Evolutionary conservation across 2,329 filamentous ascomycete genomes (phyloP).

Genomic region (Cytospora schulzeri): DNA sequence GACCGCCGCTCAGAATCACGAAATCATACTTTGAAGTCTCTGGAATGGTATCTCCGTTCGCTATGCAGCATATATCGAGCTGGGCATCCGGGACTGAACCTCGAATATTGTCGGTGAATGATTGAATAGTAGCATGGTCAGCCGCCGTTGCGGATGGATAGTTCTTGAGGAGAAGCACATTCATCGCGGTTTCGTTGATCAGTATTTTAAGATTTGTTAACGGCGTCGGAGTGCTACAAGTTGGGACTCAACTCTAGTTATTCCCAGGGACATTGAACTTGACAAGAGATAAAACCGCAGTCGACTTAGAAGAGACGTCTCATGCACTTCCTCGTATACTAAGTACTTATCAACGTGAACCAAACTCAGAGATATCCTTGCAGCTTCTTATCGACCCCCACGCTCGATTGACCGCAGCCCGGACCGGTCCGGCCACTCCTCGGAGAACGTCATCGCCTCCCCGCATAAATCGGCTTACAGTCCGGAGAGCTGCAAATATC

Average conservation of each 20-base stretch:
- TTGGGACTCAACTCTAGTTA: neutral
- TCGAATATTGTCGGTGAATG: neutral
- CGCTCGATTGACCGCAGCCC: neutral
- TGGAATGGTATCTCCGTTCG: conserved; percentile 4
- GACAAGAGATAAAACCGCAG: neutral
- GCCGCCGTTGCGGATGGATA: neutral
- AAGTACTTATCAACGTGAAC: neutral
- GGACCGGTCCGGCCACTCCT: neutral
- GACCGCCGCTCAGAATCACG: neutral
- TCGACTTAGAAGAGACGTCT: too few species aligned
- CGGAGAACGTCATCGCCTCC: conserved; percentile 5
- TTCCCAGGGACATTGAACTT: neutral
- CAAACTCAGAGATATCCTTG: neutral
- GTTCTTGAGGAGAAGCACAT: conserved; percentile 1
- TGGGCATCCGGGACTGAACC: neutral
- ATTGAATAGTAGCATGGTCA: neutral
- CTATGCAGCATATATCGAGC: conserved; percentile 2
- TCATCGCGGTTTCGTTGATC: neutral
- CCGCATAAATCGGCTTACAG: neutral
- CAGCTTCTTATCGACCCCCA: neutral
- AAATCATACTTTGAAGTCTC: neutral
- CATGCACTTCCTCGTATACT: too few species aligned
- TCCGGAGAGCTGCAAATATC: neutral
- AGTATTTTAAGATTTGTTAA: too few species aligned
- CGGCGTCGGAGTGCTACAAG: too few species aligned